Evolutionary conservation across 2,329 filamentous ascomycete genomes (phyloP).

Genomic region (Sclerotinia glacialis): DNA sequence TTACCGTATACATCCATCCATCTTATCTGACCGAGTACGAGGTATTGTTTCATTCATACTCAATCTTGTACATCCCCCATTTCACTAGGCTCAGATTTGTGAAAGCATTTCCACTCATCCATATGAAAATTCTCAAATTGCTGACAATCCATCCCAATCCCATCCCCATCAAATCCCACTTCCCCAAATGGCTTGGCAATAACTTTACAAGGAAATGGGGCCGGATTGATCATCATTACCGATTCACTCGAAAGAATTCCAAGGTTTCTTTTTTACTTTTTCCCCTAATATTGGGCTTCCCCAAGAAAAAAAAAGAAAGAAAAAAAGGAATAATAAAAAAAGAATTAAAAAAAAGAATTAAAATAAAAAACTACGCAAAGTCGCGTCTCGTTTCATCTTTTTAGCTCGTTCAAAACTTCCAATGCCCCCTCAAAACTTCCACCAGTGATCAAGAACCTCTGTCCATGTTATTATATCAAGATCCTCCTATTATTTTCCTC

Average conservation of each 20-base stretch:
- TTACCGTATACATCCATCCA: background rate
- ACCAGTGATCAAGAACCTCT: background rate
- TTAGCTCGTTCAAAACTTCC: background rate
- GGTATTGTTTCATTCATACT: background rate
- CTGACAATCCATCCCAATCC: background rate
- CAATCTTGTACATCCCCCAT: no score
- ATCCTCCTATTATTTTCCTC: background rate
- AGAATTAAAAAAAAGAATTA: no score
- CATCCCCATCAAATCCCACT: constrained; percentile 1
- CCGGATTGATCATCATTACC: background rate
- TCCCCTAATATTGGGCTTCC: background rate
- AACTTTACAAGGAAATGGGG: background rate
- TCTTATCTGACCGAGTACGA: background rate
- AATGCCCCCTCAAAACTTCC: background rate
- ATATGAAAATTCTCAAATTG: constrained; percentile 6
- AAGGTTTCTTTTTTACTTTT: background rate
- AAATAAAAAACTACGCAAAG: no score
- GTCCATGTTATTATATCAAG: background rate
- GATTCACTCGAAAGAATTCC: background rate
- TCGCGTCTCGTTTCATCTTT: background rate
- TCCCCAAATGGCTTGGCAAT: constrained; percentile 15
- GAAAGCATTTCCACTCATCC: no score
- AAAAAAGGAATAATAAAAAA: no score
- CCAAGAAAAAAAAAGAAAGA: background rate
- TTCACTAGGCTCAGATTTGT: no score